These are phyloP conservation scores for Kwoniella bestiolae DNA, from an alignment of 768 basidiomycete species.

Conservation along the genomic window DNA sequence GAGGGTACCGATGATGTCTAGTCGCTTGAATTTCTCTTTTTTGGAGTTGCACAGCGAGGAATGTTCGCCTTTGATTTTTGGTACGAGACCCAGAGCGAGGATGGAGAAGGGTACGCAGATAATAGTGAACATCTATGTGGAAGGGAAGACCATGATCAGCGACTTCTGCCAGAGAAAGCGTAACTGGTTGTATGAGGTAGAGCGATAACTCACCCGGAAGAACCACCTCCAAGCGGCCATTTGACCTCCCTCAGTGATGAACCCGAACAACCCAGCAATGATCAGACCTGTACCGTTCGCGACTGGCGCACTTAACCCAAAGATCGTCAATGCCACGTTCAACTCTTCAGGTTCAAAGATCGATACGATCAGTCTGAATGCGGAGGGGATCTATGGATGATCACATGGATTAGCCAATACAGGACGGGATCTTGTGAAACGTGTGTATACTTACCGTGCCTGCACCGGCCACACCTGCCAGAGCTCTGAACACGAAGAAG, in stretches of 20 bases:
- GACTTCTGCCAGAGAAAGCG: no score
- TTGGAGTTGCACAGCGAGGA: constrained; percentile 10
- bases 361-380: constrained; percentile 42
- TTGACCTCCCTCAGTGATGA: constrained; percentile 37
- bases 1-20: constrained; percentile 48
- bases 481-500: constrained; percentile 37
- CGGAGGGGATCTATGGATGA: constrained; percentile 33
- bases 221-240: constrained; percentile 50
- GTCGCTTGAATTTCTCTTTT: constrained; percentile 34
- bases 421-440: background rate
- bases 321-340: constrained; percentile 31
- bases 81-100: constrained; percentile 19
- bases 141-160: no score
- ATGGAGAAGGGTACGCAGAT: constrained; percentile 29
- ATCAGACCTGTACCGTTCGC: constrained; percentile 34
- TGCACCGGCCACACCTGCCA: constrained; percentile 38
- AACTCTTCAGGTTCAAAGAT: constrained; percentile 41
- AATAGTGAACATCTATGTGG: constrained; percentile 23
- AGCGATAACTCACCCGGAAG: constrained; percentile 30
- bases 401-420: background rate
- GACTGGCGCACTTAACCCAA: constrained; percentile 33
- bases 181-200: no score
- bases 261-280: constrained; percentile 43
- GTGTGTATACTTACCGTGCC: constrained; percentile 19
- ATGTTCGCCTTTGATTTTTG: constrained; percentile 25